A percentile compares a stretch with the other conserved stretches of the same genome.
These are phyloP conservation scores for Boletus hoseneyae DNA, from an alignment of 1,284 basidiomycete species.

Conservation along the genomic window DNA sequence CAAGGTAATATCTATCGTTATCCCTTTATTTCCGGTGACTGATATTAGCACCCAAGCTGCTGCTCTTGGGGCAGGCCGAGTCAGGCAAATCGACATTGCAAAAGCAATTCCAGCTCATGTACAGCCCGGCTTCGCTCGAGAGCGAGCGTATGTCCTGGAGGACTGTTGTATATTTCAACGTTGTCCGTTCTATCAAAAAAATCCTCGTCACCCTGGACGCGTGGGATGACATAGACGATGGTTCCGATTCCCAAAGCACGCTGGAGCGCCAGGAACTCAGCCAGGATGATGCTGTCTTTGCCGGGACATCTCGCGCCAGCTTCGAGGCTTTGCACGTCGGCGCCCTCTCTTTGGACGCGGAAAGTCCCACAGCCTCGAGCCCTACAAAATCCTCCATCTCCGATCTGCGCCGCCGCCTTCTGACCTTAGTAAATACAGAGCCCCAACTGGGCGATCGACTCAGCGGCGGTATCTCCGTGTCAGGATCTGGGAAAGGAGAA, in stretches of 20 bases:
- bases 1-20: conserved; percentile 46
- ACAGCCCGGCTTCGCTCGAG: conserved; percentile 71
- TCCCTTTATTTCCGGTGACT: conserved; percentile 11
- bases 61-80: conserved; percentile 78
- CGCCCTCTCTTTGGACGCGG: conserved; percentile 14
- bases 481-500: conserved; percentile 67
- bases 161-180: conserved; percentile 80
- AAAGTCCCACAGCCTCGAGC: conserved; percentile 25
- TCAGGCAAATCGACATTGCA: conserved; percentile 80
- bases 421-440: conserved; percentile 60
- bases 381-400: conserved; percentile 38
- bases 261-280: conserved; percentile 32
- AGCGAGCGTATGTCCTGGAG: conserved; percentile 77
- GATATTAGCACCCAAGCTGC: conserved; percentile 44
- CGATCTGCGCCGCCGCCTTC: conserved; percentile 54
- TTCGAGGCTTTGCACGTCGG: conserved; percentile 11
- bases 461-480: conserved; percentile 66
- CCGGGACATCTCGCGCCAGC: conserved; percentile 15
- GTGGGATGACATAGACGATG: conserved; percentile 61
- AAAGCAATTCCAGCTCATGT: conserved; percentile 85
- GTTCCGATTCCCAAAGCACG: conserved; percentile 38
- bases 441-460: conserved; percentile 62
- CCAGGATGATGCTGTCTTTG: conserved; percentile 23
- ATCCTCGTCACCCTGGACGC: conserved; percentile 68
- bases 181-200: conserved; percentile 71